These are phyloP conservation scores for Kuraishia piskuri DNA, from an alignment of 805 yeast genomes.

Conservation along the genomic window DNA sequence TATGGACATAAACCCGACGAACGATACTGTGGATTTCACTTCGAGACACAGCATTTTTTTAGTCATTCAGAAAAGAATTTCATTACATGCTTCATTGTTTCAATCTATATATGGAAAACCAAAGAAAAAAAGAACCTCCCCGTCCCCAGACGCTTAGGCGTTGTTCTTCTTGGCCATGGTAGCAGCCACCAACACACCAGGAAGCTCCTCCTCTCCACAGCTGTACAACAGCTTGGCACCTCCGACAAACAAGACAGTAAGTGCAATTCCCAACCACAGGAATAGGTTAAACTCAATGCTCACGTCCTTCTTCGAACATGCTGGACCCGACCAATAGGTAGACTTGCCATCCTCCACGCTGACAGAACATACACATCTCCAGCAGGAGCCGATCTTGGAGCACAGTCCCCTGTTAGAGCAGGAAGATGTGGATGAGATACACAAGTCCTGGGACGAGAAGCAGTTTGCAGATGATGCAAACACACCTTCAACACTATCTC, in stretches of 20 bases:
- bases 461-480: conserved; percentile 15
- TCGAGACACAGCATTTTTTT: no score
- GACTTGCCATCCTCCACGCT: conserved; percentile 33
- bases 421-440: conserved; percentile 35
- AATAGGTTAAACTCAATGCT: conserved; percentile 58
- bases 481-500: not conserved
- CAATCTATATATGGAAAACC: not conserved
- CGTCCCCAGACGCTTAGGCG: conserved; percentile 8
- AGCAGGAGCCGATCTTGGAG: conserved; percentile 30
- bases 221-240: conserved; percentile 45
- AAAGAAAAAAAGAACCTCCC: not conserved
- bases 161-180: conserved; percentile 33
- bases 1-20: no score
- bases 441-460: conserved; percentile 35
- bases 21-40: no score
- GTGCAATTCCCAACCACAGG: conserved; percentile 54
- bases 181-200: conserved; percentile 61
- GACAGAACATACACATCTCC: conserved; percentile 43
- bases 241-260: conserved; percentile 33
- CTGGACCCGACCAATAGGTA: conserved; percentile 45
- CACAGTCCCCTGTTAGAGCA: conserved; percentile 52
- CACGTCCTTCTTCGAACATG: conserved; percentile 63
- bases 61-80: not conserved
- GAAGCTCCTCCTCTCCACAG: conserved; percentile 55
- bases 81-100: not conserved